Percentiles rank a stretch among this genome's conserved stretches.
phyloP scores from a whole-genome alignment of 345 rosid species.

The Salix suchowensis region DNA sequence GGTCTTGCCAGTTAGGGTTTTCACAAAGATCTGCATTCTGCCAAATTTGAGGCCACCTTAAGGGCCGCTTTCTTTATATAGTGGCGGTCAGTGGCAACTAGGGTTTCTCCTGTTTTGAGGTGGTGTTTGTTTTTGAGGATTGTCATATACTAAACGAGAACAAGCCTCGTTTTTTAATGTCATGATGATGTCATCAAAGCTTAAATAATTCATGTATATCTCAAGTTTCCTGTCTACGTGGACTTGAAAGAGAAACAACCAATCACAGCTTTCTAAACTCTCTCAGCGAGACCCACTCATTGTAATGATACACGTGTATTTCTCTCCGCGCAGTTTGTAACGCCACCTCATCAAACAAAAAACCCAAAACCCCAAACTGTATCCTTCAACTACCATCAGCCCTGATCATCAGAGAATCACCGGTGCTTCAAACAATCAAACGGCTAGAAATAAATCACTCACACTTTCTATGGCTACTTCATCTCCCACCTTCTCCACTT shows the following conservation, averaged over 20 bases:
- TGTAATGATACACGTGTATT: background rate
- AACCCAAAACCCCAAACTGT: background rate
- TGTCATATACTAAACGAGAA: background rate
- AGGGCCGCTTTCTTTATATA: background rate
- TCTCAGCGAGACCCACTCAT: background rate
- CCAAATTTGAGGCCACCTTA: background rate
- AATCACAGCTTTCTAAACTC: background rate
- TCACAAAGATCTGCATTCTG: slow-evolving; percentile 89
- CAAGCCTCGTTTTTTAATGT: background rate
- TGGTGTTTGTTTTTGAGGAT: background rate
- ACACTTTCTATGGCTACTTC: background rate
- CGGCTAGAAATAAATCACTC: background rate
- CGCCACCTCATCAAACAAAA: background rate
- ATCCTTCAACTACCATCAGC: background rate
- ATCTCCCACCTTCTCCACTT: background rate
- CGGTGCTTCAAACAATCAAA: background rate
- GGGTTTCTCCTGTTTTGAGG: background rate
- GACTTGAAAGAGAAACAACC: background rate
- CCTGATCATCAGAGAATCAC: background rate
- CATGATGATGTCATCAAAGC: background rate
- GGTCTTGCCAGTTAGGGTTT: slow-evolving; percentile 89
- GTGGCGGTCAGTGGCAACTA: background rate
- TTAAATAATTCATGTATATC: background rate
- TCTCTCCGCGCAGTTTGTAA: background rate
- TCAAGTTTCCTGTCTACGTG: too few species aligned